These are phyloP conservation scores for Macrotyloma uniflorum DNA, from an alignment of 306 rosid genomes.

Conservation along the genomic window DNA sequence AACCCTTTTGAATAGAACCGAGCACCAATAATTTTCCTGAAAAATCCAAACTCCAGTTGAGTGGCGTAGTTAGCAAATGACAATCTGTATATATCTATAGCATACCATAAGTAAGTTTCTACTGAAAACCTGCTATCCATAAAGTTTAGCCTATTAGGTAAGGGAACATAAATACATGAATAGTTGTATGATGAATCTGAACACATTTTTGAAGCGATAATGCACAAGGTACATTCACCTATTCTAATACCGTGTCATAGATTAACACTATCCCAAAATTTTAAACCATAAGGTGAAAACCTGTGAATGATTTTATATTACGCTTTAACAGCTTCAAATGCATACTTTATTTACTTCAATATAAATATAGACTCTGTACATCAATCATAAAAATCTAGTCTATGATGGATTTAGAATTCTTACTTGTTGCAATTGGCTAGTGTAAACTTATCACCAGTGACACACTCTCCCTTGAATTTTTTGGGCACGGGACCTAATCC, in stretches of 20 bases:
- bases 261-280: not conserved
- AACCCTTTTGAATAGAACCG: constrained; percentile 57
- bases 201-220: not conserved
- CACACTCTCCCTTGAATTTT: constrained; percentile 72
- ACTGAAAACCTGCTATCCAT: not conserved
- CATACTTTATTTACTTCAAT: not conserved
- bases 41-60: constrained; percentile 21
- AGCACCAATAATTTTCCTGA: constrained; percentile 72
- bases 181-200: not conserved
- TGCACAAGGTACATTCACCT: not conserved
- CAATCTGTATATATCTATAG: not conserved
- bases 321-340: not conserved
- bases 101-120: not conserved
- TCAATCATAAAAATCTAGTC: constrained; percentile 5
- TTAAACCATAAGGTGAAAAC: not conserved
- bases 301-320: not conserved
- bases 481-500: constrained; percentile 70
- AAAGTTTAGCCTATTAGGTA: not conserved
- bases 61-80: not conserved
- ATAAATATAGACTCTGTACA: not conserved
- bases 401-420: constrained; percentile 22
- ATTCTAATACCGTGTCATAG: not conserved
- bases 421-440: constrained; percentile 74
- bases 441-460: constrained; percentile 62
- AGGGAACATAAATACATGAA: not conserved